phyloP scores from a whole-genome alignment of 768 basidiomycete genomes.

The Lactifluus subvellereus region DNA sequence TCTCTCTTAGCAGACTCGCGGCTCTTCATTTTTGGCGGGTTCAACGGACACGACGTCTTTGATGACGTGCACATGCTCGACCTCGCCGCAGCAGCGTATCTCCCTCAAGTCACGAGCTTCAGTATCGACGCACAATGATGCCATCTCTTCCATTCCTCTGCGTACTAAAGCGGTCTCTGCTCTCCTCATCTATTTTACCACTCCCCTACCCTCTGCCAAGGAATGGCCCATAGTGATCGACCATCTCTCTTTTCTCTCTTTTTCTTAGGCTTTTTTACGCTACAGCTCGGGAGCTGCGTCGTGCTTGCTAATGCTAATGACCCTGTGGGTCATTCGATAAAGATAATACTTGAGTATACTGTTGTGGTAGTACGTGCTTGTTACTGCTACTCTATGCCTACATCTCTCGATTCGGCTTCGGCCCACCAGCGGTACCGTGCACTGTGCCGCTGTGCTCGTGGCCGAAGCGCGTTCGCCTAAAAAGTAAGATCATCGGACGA shows the following conservation, averaged over 20 bases:
- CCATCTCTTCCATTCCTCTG: neutral
- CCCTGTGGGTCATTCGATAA: neutral
- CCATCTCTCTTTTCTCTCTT: neutral
- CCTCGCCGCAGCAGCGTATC: slow-evolving; percentile 79
- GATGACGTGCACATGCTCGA: slow-evolving; percentile 86
- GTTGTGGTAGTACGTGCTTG: neutral
- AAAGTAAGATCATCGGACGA: neutral
- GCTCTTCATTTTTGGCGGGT: slow-evolving; percentile 83
- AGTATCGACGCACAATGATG: slow-evolving; percentile 37
- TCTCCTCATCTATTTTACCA: neutral
- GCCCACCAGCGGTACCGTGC: too few relatives aligned
- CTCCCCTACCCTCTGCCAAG: neutral
- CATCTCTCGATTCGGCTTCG: too few relatives aligned
- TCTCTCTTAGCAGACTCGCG: slow-evolving; percentile 78
- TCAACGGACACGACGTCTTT: slow-evolving; percentile 75
- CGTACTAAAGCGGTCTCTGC: neutral
- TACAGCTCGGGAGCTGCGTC: neutral
- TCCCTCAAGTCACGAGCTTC: slow-evolving; percentile 71
- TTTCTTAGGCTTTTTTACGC: neutral
- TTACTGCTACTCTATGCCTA: neutral
- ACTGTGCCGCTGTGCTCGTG: too few relatives aligned
- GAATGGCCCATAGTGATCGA: neutral
- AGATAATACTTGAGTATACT: neutral
- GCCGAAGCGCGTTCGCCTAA: too few relatives aligned
- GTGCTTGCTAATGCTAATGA: neutral